Conservation (phyloP, 495 filamentous ascomycete species). For the Daldinia caldariorum region DNA sequence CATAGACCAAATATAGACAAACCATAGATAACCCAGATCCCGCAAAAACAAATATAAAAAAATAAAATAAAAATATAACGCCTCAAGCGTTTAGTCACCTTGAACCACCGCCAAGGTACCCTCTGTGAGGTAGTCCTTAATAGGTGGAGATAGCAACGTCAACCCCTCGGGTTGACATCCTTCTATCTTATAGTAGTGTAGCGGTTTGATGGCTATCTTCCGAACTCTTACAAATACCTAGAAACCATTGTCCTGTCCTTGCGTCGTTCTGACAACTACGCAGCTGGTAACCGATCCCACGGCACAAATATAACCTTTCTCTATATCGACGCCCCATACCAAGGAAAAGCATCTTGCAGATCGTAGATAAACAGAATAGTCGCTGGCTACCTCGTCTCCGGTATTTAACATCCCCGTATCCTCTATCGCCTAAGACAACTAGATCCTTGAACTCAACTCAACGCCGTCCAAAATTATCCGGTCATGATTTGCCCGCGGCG, state of each 20-base stretch:
- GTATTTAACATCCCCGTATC: neutral
- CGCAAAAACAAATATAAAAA: too few relatives aligned
- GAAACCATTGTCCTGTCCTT: conserved; percentile 22
- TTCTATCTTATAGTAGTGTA: too few relatives aligned
- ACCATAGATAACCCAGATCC: conserved; percentile 18
- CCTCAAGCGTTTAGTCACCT: conserved; percentile 18
- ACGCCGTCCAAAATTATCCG: conserved; percentile 57
- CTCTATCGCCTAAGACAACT: conserved; percentile 17
- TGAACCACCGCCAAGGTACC: too few relatives aligned
- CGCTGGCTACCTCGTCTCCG: neutral
- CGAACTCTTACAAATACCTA: too few relatives aligned
- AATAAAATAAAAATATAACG: conserved; percentile 14
- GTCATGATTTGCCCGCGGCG: conserved; percentile 42
- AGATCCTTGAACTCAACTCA: conserved; percentile 54
- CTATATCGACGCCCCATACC: conserved; percentile 35
- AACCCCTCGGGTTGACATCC: too few relatives aligned
- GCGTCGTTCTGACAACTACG: conserved; percentile 14
- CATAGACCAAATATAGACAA: neutral
- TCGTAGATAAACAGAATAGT: neutral
- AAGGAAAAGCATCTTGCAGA: conserved; percentile 19
- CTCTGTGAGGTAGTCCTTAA: too few relatives aligned
- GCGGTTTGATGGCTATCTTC: too few relatives aligned
- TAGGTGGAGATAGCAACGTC: too few relatives aligned
- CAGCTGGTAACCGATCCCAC: conserved; percentile 16
- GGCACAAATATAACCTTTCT: conserved; percentile 22